phyloP scores from a whole-genome alignment of 2,329 filamentous ascomycete genomes.

The Rutstroemia sp. region DNA sequence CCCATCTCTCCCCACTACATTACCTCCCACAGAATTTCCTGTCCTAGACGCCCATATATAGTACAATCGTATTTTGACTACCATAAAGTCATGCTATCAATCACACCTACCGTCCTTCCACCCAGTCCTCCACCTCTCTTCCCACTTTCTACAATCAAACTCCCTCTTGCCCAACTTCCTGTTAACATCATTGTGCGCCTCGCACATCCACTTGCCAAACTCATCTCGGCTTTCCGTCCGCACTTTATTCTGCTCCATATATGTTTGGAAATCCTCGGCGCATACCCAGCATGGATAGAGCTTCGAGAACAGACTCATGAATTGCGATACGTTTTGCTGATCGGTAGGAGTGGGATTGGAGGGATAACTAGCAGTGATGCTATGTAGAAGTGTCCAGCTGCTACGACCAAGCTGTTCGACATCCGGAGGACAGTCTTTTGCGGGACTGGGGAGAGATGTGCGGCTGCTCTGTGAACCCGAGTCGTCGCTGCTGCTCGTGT shows the following conservation, averaged over 20 bases:
- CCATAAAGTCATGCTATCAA: neutral
- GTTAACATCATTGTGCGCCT: slow-evolving; percentile 83
- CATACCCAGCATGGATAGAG: slow-evolving; percentile 96
- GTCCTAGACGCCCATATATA: too few species aligned
- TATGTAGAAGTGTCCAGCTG: slow-evolving; percentile 91
- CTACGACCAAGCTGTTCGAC: slow-evolving; percentile 79
- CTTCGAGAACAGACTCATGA: slow-evolving; percentile 73
- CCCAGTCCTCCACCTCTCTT: slow-evolving; percentile 90
- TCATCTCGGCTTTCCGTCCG: slow-evolving; percentile 52
- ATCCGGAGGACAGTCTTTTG: slow-evolving; percentile 77
- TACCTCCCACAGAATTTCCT: too few species aligned
- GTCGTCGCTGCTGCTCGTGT: slow-evolving; percentile 16
- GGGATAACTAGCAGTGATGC: slow-evolving; percentile 83
- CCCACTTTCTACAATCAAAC: slow-evolving; percentile 88
- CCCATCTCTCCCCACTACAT: too few species aligned
- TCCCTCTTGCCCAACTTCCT: slow-evolving; percentile 80
- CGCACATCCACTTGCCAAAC: slow-evolving; percentile 77
- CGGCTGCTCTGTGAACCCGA: slow-evolving; percentile 27
- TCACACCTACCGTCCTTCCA: slow-evolving; percentile 64
- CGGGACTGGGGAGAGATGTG: slow-evolving; percentile 32
- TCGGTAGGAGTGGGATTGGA: slow-evolving; percentile 56
- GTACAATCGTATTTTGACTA: neutral
- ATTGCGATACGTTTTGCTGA: slow-evolving; percentile 68
- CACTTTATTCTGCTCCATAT: slow-evolving; percentile 62
- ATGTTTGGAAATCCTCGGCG: slow-evolving; percentile 81